A percentile compares a stretch with the other conserved stretches of the same genome.
phyloP scores from a whole-genome alignment of 495 filamentous ascomycete genomes.

The Neurospora discreta region DNA sequence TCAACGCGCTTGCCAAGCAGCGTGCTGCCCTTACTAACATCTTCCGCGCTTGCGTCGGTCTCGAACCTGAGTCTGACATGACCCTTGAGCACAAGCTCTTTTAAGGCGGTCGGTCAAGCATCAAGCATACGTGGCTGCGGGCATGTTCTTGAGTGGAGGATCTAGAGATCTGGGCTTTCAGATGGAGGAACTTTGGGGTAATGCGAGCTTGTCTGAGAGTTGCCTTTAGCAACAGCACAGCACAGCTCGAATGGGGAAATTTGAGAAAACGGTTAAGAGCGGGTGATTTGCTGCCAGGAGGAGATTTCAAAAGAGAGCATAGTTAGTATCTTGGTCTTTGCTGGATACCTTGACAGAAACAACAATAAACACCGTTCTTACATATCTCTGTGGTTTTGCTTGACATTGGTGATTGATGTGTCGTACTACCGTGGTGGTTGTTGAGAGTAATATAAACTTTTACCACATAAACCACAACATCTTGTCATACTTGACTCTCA shows the following conservation, averaged over 20 bases:
- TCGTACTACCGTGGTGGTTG: neutral
- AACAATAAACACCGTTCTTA: neutral
- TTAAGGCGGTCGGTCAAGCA: conserved; percentile 19
- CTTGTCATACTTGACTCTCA: neutral
- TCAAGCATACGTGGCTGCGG: neutral
- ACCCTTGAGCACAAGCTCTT: conserved; percentile 99
- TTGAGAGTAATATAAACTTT: neutral
- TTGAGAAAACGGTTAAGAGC: neutral
- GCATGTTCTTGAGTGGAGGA: neutral
- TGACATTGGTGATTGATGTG: neutral
- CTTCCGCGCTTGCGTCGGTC: conserved; percentile 94
- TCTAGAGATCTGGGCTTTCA: neutral
- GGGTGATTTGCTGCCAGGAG: neutral
- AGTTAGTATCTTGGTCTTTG: neutral
- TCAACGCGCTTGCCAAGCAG: conserved; percentile 96
- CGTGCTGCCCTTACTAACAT: conserved; percentile 92
- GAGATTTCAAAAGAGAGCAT: neutral
- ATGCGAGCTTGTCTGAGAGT: neutral
- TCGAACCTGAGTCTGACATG: conserved; percentile 98
- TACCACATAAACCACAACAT: neutral
- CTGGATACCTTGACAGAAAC: neutral
- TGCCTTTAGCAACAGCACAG: neutral
- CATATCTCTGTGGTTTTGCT: neutral
- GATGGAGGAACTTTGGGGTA: neutral
- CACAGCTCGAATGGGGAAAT: neutral